Evolutionary conservation across 2,329 filamentous ascomycete species (phyloP), one percentile per base, ranked within the genome.

Genomic region (Drechmeria coniospora): DNA sequence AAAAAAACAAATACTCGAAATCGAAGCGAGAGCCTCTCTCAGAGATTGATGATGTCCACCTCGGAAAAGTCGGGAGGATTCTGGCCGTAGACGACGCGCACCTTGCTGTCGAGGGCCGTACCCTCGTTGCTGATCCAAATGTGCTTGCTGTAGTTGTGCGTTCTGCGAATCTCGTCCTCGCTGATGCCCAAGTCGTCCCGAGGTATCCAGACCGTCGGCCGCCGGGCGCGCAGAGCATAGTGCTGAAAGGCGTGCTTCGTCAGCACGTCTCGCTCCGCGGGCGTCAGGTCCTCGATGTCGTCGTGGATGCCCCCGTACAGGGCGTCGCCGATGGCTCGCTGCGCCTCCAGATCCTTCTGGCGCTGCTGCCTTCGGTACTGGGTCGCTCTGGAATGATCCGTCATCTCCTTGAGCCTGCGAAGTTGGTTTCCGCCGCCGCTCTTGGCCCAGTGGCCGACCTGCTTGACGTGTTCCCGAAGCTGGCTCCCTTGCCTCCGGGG

Each of bases 71-170:
- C 84, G 0, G 86, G 86, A 11, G 86, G 86, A 34, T 83, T 80
- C 36, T 72, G 73, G 37, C 79, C 78, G 51, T 90, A 94, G 21
- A 92, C 71, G 5, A 92, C 83, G 12, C 79, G 72, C 17, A 73
- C 72, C 50, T 83, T 84, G 31, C 74, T 79, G 56, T 94, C 83
- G 40, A 95, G 59, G 8, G 82, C 80, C 13, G 87, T 84, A 32
- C 84, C 84, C 49, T 92, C 79, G 50, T 94, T 94, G 42, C 81
- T 92, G 47, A 95, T 84, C 80, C 84, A 93, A 28, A 95, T 79
- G 35, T 73, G 64, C 33, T 80, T 71, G 46, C 77, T 87, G 48
- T 84, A 79, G 26, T 65, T 63, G 37, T 75, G 67, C 6, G 84
- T 93, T 20, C 80, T 65, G 44, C 65, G 65, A 24, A 95, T 78